Base-by-base conservation (phyloP, 495 filamentous ascomycete species). In the Geopyxis carbonaria region DNA sequence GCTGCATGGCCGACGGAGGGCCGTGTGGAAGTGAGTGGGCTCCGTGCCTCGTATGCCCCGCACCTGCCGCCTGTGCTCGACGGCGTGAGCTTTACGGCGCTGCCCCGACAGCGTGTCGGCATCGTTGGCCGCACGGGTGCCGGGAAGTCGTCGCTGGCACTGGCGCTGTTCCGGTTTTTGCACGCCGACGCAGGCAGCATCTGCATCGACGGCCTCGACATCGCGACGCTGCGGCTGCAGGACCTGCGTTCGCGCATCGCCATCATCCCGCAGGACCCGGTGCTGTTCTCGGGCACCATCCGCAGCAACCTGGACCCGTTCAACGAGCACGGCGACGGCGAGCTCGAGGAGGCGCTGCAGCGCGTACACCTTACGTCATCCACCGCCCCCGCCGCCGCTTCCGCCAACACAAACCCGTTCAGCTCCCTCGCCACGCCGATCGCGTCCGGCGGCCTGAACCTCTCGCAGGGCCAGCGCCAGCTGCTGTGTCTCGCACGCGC, bases 391-490 rank as follows among this genome's bases (percentile, higher is more conserved):
- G 43, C 59, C 10, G 40, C 39, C 10, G 35, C 49, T 1, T 58
- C 58, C 39, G 59, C 61, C 31, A 78, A 78, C 48, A 58, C 58
- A 27, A 86, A 85, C 49, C 61, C 70, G 35, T 78, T 80, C 60
- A 48, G 60, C 1, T 64, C 64, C 35, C 64, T 83, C 1, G 54
- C 58, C 27, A 72, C 78, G 0, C 58, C 68, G 10, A 75, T 89
- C 45, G 69, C 75, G 4, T 79, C 84, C 51, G 78, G 74, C 16
- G 85, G 85, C 1, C 66, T 74, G 3, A 89, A 84, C 45, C 68
- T 93, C 8, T 84, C 78, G 0, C 84, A 91, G 51, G 85, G 85
- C 2, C 84, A 93, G 56, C 68, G 81, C 4, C 85, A 93, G 51
- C 78, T 92, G 0, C 69, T 93, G 32, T 51, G 83, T 47, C 73